These are phyloP conservation scores for Cnidoscolus chayamansa DNA, from an alignment of 441 rosid genomes.

Conservation along the genomic window DNA sequence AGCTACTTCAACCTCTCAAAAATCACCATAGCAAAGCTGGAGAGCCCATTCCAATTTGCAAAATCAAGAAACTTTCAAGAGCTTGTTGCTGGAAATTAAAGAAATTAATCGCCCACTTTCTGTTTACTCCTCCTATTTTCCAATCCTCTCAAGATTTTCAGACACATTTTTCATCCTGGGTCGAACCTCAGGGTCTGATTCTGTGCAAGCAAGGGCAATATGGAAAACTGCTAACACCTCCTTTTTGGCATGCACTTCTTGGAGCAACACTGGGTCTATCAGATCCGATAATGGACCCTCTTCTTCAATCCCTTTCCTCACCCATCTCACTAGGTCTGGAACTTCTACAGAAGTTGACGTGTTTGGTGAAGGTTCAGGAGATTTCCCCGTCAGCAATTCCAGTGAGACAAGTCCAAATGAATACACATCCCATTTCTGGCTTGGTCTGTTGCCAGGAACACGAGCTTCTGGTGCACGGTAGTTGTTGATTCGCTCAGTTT, in stretches of 20 bases:
- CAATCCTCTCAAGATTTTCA: conserved; percentile 77
- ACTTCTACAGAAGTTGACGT: conserved; percentile 60
- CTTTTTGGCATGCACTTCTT: conserved; percentile 90
- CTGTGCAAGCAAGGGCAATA: conserved; percentile 80
- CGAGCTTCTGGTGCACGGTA: conserved; percentile 84
- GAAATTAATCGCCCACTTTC: too few relatives aligned
- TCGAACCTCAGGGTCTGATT: conserved; percentile 79
- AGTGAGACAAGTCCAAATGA: conserved; percentile 80
- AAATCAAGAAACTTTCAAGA: background rate
- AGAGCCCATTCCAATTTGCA: conserved; percentile 2
- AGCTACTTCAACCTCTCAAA: background rate
- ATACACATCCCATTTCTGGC: conserved; percentile 81
- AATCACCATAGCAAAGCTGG: background rate
- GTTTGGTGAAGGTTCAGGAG: conserved; percentile 70
- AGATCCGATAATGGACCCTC: conserved; percentile 77
- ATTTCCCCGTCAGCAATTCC: conserved; percentile 81
- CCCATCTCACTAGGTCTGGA: conserved; percentile 84
- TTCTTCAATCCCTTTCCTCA: conserved; percentile 79
- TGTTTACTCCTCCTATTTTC: conserved; percentile 28
- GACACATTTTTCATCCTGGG: conserved; percentile 90
- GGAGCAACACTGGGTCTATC: conserved; percentile 78
- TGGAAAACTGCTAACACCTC: conserved; percentile 80
- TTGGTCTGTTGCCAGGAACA: conserved; percentile 47
- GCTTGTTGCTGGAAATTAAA: background rate
- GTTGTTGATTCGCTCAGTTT: conserved; percentile 56